A percentile compares a stretch with the other conserved stretches of the same genome.
Conservation (phyloP, 2,329 filamentous ascomycete genomes). For the Colletotrichum sojae region DNA sequence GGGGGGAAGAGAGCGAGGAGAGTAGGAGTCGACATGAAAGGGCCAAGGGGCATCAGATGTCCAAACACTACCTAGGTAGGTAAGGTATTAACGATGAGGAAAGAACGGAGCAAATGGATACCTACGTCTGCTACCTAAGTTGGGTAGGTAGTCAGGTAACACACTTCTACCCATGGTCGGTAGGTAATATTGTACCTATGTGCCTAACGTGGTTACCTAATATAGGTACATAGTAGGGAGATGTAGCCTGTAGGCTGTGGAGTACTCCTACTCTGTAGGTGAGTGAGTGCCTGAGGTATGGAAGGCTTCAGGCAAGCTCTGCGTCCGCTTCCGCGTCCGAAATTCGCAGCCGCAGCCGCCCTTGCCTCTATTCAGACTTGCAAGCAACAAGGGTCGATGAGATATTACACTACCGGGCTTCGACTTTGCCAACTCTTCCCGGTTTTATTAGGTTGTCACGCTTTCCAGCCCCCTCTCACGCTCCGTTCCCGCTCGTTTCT, state of each 20-base stretch:
- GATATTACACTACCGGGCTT: slow-evolving; percentile 29
- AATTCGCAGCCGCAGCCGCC: slow-evolving; percentile 6
- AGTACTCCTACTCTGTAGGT: too few relatives aligned
- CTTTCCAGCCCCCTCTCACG: neutral
- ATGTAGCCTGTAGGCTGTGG: too few relatives aligned
- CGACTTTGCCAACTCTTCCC: slow-evolving; percentile 11
- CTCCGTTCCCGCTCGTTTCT: slow-evolving; percentile 4
- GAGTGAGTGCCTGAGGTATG: too few relatives aligned
- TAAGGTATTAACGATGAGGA: neutral
- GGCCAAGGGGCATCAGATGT: slow-evolving; percentile 1
- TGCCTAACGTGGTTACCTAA: too few relatives aligned
- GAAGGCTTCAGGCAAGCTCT: neutral
- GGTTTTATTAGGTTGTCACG: slow-evolving; percentile 7
- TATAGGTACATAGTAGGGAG: too few relatives aligned
- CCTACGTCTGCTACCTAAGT: too few relatives aligned
- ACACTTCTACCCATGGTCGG: too few relatives aligned
- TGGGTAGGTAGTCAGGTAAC: too few relatives aligned
- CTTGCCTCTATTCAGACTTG: slow-evolving; percentile 38
- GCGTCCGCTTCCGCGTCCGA: neutral
- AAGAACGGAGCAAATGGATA: neutral
- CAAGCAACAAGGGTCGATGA: slow-evolving; percentile 38
- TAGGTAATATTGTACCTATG: too few relatives aligned
- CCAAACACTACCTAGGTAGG: slow-evolving; percentile 5
- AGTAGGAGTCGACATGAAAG: neutral
- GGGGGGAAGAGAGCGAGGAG: neutral